Evolutionary conservation across 108 stramenopile species (phyloP), one percentile per base, ranked within the genome.

Genomic region (Mediolabrus comicus): DNA sequence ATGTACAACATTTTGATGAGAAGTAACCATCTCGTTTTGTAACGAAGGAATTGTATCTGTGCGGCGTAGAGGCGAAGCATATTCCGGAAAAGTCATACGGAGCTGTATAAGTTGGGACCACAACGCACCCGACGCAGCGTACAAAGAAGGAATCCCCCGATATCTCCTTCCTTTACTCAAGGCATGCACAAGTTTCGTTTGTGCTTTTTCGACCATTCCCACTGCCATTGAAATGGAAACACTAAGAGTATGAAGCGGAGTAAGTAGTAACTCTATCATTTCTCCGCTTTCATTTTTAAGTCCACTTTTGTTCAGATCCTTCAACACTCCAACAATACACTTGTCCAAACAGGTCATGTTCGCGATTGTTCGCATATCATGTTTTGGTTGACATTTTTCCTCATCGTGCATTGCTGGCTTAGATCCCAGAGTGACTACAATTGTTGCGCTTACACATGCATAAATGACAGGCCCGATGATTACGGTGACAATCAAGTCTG

Each of bases 21-120:
- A 24, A 5, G 36, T 30, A 26, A 38, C 12, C 11, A 67, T 35
- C 4, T 36, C 28, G 9, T 34, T 3, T 7, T 28, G 62, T 38
- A 72, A 31, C 30, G 41, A 55, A 25, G 28, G 19, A 28, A 11
- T 26, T 6, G 13, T 34, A 43, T 29, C 14, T 3, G 17, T 36
- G 8, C 27, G 22, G 26, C 56, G 17, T 1, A 27, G n/a, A 13
- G n/a, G 11, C 12, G 28, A 22, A 28, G 55, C 16, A 53, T 39
- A n/a, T 6, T 29, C 25, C n/a, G 56, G 56, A 28, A 57, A 56
- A 31, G 60, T n/a, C 26, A 30, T 3, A 26, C 36, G 53, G 4
- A 53, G 38, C 53, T 67, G 67, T 16, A 76, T 54, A 5, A 69
- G 31, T 32, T 79, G 77, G 10, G 72, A 73, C 77, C 77, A 79